A percentile compares a stretch with the other conserved stretches of the same genome.
Evolutionary conservation across 306 rosid species (phyloP).

Genomic region (Vigna reflexopilosa): DNA sequence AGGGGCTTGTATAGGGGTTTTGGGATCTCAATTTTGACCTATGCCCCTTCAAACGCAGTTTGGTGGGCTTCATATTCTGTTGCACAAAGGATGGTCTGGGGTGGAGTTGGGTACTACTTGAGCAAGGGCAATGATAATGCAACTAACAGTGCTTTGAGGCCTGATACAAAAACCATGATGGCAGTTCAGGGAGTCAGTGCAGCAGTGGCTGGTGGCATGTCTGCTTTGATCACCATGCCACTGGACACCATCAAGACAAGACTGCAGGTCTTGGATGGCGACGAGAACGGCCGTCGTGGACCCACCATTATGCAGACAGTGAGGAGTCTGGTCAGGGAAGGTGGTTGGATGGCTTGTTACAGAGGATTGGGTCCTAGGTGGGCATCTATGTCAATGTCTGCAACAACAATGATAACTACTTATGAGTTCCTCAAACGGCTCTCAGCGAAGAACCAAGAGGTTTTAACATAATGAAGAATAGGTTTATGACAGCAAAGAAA

Average conservation of each 20-base stretch:
- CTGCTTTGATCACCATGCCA: conserved; percentile 91
- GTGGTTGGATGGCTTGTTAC: conserved; percentile 91
- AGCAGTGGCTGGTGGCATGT: conserved; percentile 88
- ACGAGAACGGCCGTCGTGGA: conserved; percentile 80
- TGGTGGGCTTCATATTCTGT: conserved; percentile 97
- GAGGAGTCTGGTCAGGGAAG: conserved; percentile 81
- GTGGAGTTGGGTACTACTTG: conserved; percentile 66
- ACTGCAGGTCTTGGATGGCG: conserved; percentile 84
- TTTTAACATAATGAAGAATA: conserved; percentile 52
- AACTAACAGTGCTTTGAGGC: conserved; percentile 46
- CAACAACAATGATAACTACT: conserved; percentile 95
- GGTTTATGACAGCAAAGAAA: conserved; percentile 7
- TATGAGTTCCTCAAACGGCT: conserved; percentile 88
- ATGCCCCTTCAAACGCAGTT: conserved; percentile 87
- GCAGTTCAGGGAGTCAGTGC: conserved; percentile 95
- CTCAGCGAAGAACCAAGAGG: conserved; percentile 76
- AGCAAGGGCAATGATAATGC: conserved; percentile 50
- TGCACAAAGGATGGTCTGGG: conserved; percentile 79
- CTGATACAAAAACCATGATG: conserved; percentile 72
- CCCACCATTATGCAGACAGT: conserved; percentile 74
- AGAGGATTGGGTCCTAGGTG: conserved; percentile 92
- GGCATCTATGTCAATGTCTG: conserved; percentile 91
- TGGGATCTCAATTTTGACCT: conserved; percentile 72
- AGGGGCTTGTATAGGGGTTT: conserved; percentile 69
- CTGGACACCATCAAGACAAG: conserved; percentile 88